Conservation (phyloP, 2,329 filamentous ascomycete genomes). For the Clarireedia hainanense region DNA sequence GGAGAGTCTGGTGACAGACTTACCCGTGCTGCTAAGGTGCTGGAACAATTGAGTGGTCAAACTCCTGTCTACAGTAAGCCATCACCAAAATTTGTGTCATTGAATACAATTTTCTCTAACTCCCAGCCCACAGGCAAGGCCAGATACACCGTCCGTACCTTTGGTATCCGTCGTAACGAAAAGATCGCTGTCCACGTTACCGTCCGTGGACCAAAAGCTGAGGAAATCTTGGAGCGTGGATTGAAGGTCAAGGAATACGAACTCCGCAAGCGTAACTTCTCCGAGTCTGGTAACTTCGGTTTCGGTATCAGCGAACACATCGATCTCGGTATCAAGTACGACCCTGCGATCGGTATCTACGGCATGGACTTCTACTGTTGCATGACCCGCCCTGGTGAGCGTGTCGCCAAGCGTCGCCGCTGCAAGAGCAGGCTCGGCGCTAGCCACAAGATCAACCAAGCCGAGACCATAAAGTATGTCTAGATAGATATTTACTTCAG, state of each 20-base stretch:
- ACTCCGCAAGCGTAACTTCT: constrained; percentile 99
- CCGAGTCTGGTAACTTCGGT: constrained; percentile 98
- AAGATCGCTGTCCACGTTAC: constrained; percentile 99
- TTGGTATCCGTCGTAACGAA: constrained; percentile 99
- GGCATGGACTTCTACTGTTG: constrained; percentile 99
- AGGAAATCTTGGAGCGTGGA: constrained; percentile 99
- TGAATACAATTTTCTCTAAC: constrained; percentile 14
- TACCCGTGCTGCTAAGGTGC: constrained; percentile 98
- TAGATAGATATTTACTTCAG: background rate
- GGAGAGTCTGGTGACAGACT: constrained; percentile 99
- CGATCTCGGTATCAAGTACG: constrained; percentile 99
- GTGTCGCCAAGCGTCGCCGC: constrained; percentile 90
- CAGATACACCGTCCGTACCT: constrained; percentile 99
- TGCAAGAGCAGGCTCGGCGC: constrained; percentile 79
- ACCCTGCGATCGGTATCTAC: constrained; percentile 96
- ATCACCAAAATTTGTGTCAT: constrained; percentile 8
- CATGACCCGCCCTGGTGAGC: constrained; percentile 99
- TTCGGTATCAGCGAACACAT: constrained; percentile 99
- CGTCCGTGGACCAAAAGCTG: constrained; percentile 96
- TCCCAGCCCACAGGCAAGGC: constrained; percentile 68
- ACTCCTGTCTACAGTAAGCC: constrained; percentile 96
- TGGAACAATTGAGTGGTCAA: constrained; percentile 99
- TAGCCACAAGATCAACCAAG: constrained; percentile 86
- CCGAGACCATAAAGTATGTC: constrained; percentile 75
- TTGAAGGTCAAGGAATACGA: constrained; percentile 99